Evolutionary conservation across 75 land plant genomes (phyloP).

Genomic region (Pseudotsuga menziesii): DNA sequence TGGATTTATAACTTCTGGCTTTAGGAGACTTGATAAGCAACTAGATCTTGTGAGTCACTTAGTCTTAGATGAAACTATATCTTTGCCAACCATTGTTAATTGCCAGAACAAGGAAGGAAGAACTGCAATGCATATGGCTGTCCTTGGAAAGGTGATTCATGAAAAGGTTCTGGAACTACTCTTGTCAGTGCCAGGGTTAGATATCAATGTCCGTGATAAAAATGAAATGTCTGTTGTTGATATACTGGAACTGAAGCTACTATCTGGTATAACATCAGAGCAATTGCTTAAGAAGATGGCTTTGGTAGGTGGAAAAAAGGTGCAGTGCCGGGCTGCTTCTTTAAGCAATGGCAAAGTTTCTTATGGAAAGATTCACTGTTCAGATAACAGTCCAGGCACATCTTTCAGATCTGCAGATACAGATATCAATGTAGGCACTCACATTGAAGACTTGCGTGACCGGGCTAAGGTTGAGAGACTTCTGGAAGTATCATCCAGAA

Average conservation of each 20-base stretch:
- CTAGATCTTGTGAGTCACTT: slow-evolving; percentile 54
- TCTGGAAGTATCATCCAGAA: slow-evolving; percentile 14
- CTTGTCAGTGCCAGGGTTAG: slow-evolving; percentile 38
- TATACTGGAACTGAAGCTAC: slow-evolving; percentile 33
- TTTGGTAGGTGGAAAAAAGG: slow-evolving; percentile 52
- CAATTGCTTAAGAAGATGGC: slow-evolving; percentile 41
- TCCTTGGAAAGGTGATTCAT: slow-evolving; percentile 42
- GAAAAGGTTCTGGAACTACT: slow-evolving; percentile 43
- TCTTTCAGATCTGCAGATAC: slow-evolving; percentile 44
- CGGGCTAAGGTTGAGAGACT: not conserved
- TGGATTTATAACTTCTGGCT: slow-evolving; percentile 48
- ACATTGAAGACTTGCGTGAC: slow-evolving; percentile 27
- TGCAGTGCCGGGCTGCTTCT: slow-evolving; percentile 23
- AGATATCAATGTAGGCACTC: slow-evolving; percentile 46
- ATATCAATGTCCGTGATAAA: slow-evolving; percentile 41
- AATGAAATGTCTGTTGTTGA: slow-evolving; percentile 64
- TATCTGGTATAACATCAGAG: slow-evolving; percentile 45
- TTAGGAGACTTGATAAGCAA: slow-evolving; percentile 55
- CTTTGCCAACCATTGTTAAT: slow-evolving; percentile 42
- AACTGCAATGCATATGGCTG: slow-evolving; percentile 65
- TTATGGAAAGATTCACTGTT: slow-evolving; percentile 31
- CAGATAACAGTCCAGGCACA: slow-evolving; percentile 55
- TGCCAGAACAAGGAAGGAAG: slow-evolving; percentile 55
- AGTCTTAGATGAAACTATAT: slow-evolving; percentile 15
- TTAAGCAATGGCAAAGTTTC: slow-evolving; percentile 39